Evolutionary conservation across 768 basidiomycete genomes (phyloP), one percentile per base, ranked within the genome.

Genomic region (Auriscalpium orientale): DNA sequence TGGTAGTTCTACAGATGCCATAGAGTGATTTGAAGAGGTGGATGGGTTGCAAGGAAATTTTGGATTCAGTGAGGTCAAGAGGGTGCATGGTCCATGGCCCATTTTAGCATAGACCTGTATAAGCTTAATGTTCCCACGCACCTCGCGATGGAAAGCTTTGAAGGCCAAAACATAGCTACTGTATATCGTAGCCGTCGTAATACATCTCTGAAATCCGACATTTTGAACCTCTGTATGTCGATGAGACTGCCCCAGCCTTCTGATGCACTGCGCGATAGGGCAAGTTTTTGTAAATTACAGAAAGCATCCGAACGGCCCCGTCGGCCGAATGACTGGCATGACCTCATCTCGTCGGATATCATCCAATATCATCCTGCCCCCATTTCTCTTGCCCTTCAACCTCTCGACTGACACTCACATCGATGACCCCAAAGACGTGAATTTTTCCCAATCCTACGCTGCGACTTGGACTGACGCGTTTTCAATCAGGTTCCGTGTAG

Each of bases 401-500:
- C 28, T n/a, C 4, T 48, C 6, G 6, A 3, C 13, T 21, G 18
- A 12, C 28, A 33, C 20, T 22, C 16, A 48, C 12, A 22, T 45
- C 52, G 43, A 62, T 62, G 61, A 12, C 54, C 3, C 35, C 56
- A 33, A 55, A 62, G 53, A 55, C 62, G 70, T 71, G 54, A 61
- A 66, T 47, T 9, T 9, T 4, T 9, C 2, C 18, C 15, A 46
- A 10, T 33, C 43, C 33, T 38, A 43, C 54, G 15, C 46, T 15
- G 37, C 21, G 12, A 21, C 52, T 8, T 48, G 44, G 35, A 22
- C 22, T 33, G 10, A 21, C 28, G 38, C 50, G 51, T 43, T 28
- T 51, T 56, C 33, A 36, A 7, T 10, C 63, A 95, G 94, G 53
- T 97, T 89, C 72, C 86, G 85, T 60, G 82, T 99, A 68, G 89